phyloP scores from a whole-genome alignment of 2,329 filamentous ascomycete genomes.

The Botrytis hyacinthi region DNA sequence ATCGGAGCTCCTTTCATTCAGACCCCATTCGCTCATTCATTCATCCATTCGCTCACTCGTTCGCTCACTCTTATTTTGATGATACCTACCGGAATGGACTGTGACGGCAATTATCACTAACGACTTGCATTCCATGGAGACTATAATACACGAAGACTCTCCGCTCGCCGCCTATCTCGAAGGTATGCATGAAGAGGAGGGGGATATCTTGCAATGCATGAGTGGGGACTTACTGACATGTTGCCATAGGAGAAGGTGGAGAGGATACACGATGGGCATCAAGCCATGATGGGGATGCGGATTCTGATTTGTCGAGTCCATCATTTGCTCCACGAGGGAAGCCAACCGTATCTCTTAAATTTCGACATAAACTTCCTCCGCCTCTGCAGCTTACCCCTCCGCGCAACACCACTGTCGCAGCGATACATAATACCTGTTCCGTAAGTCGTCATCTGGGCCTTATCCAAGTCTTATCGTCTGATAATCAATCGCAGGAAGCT shows the following conservation, averaged over 20 bases:
- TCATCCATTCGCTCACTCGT: not conserved
- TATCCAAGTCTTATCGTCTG: constrained; percentile 7
- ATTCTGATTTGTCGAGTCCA: constrained; percentile 34
- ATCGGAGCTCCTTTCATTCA: not conserved
- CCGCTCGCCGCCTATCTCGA: constrained; percentile 87
- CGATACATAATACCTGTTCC: constrained; percentile 51
- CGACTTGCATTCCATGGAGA: constrained; percentile 64
- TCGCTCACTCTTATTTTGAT: not conserved
- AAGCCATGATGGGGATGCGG: constrained; percentile 26
- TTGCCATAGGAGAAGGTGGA: constrained; percentile 45
- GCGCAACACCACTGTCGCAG: constrained; percentile 43
- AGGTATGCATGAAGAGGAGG: constrained; percentile 54
- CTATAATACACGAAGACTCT: constrained; percentile 80
- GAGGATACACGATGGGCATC: constrained; percentile 40
- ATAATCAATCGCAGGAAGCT: constrained; percentile 52
- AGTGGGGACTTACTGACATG: constrained; percentile 23
- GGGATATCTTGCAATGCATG: not conserved
- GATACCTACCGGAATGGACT: constrained; percentile 29
- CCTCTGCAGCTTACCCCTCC: constrained; percentile 47
- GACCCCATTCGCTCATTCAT: not conserved
- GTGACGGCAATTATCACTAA: constrained; percentile 22
- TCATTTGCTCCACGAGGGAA: constrained; percentile 56
- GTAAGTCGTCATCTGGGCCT: constrained; percentile 42
- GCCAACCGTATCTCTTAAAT: constrained; percentile 53
- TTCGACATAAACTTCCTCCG: constrained; percentile 49